Evolutionary conservation across 768 basidiomycete genomes (phyloP), one percentile per base, ranked within the genome.

Genomic region (Auricularia cornea): DNA sequence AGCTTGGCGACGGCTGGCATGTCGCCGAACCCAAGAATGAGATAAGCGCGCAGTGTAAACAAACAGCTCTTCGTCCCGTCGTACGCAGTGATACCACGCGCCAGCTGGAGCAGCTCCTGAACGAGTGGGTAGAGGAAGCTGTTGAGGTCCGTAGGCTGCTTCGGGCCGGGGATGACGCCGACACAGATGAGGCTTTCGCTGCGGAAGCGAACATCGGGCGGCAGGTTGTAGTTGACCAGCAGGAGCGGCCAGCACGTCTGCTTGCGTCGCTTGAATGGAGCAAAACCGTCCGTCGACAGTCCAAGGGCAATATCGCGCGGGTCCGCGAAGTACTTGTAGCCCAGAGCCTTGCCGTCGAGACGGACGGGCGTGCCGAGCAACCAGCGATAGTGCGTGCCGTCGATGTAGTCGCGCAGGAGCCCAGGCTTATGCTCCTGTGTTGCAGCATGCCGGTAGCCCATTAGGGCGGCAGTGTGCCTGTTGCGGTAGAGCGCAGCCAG

Each of bases 141-240:
- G 32, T 73, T 71, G 6, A 77, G 31, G 56, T 78, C 74, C 35
- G 74, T 72, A 0, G 81, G 78, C 41, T 77, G 76, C 23, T 76
- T 74, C 0, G 78, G 81, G 0, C 82, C 78, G 1, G 80, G 81
- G 56, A 83, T 79, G 57, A 81, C 69, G 16, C 78, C 78, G 10
- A 80, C 40, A 35, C 70, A 72, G 3, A 83, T 56, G 5, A 81
- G 67, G 44, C 80, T 60, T 5, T 73, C 61, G 8, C 74, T 59
- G 29, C 73, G 77, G 33, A 74, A 77, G 1, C 74, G 71, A 4
- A 75, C 66, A 3, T 77, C 73, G 0, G 80, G 80, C 2, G 74
- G 74, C 1, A 82, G 68, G 60, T 82, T 82, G 68, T 75, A 77
- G 63, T 79, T 78, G 64, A 76, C 71, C 0, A 78, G 8, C 20